Base-by-base conservation (phyloP, 345 rosid genomes). In the Lepidium sativum region DNA sequence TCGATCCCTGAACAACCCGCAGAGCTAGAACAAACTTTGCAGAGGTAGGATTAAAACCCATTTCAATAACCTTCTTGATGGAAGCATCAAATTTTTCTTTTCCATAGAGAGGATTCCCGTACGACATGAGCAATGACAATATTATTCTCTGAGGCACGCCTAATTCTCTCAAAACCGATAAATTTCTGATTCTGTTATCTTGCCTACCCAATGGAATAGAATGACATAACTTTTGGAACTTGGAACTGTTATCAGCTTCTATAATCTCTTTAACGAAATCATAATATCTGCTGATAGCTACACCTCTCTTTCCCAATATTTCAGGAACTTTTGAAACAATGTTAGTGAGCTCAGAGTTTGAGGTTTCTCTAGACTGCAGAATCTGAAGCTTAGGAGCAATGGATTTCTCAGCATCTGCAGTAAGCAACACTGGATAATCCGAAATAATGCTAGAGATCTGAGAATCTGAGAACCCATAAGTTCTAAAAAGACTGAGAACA, bases 11-110 rank as follows among this genome's bases (percentile, higher is more conserved):
- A 15, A 69, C 1, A 9, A 25, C 37, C 0, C 5, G 11, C 7
- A 80, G 9, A 12, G 29, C 29, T 25, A 4, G 5, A 25, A 48
- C 43, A 44, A 77, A 74, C 32, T 11, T 27, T 5, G 35, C 8
- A 9, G 33, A 59, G 0, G 38, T 6, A 7, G 79, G 75, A 23
- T 74, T 32, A 39, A 77, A 80, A 29, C 61, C 61, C 45, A 37
- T 55, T 13, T 37, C 45, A 37, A 20, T 32, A 55, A 37, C 18
- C 13, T 40, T 35, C 50, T 69, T 42, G 9, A 70, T 41, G 1
- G 7, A 48, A 9, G 17, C 45, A 9, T 31, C 13, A 45, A 79
- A 70, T 15, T 20, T 55, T 31, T 5, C 42, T 23, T 42, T 41
- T 6, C 14, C 41, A 6, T n/a, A 32, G 9, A 57, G 12, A 9